Conservation (phyloP, 768 basidiomycete species). For the Trametes maxima region DNA sequence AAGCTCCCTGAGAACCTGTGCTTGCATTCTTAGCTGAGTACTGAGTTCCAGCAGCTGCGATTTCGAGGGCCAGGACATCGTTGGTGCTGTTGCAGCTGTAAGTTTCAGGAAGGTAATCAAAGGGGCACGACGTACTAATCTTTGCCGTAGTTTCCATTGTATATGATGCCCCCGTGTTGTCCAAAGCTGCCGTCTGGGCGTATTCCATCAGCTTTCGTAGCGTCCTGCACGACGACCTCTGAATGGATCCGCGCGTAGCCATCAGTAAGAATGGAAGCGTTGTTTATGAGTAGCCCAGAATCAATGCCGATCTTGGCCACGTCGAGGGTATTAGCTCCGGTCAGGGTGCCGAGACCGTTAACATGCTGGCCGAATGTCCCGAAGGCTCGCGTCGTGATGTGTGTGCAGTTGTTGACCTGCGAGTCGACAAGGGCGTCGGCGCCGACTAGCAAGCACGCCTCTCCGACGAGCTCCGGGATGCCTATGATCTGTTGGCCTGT, state of each 20-base stretch:
- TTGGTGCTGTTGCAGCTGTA: constrained; percentile 43
- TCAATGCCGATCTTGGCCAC: constrained; percentile 66
- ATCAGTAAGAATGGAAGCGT: constrained; percentile 29
- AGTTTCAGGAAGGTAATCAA: background rate
- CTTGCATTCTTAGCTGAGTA: constrained; percentile 47
- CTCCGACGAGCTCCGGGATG: constrained; percentile 58
- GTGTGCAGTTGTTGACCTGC: constrained; percentile 48
- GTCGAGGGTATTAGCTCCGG: constrained; percentile 69
- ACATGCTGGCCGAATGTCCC: constrained; percentile 45
- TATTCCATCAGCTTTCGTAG: constrained; percentile 60
- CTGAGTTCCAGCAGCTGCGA: constrained; percentile 58
- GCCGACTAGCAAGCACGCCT: constrained; percentile 57
- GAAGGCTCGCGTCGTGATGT: constrained; percentile 56
- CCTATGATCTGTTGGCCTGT: constrained; percentile 50
- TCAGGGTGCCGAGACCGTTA: constrained; percentile 50
- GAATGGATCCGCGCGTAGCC: constrained; percentile 46
- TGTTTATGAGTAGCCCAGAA: constrained; percentile 37
- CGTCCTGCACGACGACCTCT: constrained; percentile 53
- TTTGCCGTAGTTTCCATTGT: constrained; percentile 67
- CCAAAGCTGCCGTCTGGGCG: constrained; percentile 44
- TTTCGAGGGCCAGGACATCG: constrained; percentile 62
- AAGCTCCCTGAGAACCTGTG: constrained; percentile 42
- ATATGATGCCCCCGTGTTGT: constrained; percentile 54
- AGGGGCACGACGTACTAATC: constrained; percentile 40
- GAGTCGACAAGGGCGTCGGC: constrained; percentile 42